A percentile compares a stretch with the other conserved stretches of the same genome.
Conservation (phyloP, 345 rosid species). For the Rhodomyrtus tomentosa region DNA sequence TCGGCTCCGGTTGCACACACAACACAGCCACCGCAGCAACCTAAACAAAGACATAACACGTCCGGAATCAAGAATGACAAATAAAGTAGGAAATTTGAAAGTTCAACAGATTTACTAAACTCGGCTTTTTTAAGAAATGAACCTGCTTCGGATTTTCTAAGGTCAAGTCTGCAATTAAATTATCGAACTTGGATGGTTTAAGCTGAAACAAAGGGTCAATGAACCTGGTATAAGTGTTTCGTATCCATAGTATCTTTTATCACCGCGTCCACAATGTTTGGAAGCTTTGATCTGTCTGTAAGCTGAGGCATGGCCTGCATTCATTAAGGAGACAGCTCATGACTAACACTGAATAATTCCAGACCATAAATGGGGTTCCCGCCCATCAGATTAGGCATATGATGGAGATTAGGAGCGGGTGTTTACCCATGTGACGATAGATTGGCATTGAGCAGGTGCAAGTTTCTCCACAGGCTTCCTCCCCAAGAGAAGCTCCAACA, state of each 20-base stretch:
- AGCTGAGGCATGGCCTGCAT: slow-evolving; percentile 96
- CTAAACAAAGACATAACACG: slow-evolving; percentile 18
- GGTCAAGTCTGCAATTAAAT: background rate
- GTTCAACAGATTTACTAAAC: background rate
- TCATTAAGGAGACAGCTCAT: background rate
- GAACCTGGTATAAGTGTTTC: slow-evolving; percentile 91
- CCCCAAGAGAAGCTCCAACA: slow-evolving; percentile 78
- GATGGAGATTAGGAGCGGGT: background rate
- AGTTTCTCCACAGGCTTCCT: slow-evolving; percentile 80
- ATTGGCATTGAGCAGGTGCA: slow-evolving; percentile 78
- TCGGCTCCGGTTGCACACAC: slow-evolving; percentile 88
- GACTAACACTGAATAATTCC: background rate
- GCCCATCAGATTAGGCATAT: background rate
- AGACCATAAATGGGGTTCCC: background rate
- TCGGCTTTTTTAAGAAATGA: background rate
- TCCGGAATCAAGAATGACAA: background rate
- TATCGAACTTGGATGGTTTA: background rate
- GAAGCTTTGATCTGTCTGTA: slow-evolving; percentile 75
- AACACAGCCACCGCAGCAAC: slow-evolving; percentile 94
- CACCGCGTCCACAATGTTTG: slow-evolving; percentile 66
- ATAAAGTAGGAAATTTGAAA: background rate
- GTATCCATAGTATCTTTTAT: slow-evolving; percentile 68
- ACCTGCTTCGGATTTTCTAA: background rate
- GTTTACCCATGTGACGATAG: slow-evolving; percentile 89
- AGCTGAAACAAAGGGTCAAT: background rate